phyloP scores from a whole-genome alignment of 306 rosid genomes.

The Rosa persica region DNA sequence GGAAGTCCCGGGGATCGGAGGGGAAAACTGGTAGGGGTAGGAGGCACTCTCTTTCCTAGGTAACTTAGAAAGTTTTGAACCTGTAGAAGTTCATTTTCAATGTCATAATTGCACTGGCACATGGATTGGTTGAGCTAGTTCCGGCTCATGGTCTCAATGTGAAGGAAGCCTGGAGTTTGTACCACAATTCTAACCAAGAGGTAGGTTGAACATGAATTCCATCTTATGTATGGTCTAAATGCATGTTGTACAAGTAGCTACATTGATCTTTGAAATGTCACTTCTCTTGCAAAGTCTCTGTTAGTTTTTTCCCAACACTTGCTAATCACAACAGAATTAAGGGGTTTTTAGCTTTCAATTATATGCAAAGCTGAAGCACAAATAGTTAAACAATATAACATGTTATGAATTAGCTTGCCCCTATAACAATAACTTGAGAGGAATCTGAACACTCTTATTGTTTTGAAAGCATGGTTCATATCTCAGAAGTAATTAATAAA shows the following conservation, averaged over 20 bases:
- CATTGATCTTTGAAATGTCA: not conserved
- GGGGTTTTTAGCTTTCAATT: not conserved
- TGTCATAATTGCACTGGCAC: not conserved
- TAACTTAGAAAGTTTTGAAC: not conserved
- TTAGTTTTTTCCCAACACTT: not conserved
- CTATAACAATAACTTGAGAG: not conserved
- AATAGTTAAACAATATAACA: not conserved
- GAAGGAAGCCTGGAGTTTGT: not conserved
- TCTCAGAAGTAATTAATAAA: not conserved
- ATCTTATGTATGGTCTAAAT: constrained; percentile 3
- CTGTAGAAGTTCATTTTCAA: constrained; percentile 1
- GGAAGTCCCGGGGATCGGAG: constrained; percentile 56
- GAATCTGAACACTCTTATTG: constrained; percentile 7
- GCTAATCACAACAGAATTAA: not conserved
- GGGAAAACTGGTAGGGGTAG: constrained; percentile 75
- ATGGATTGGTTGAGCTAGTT: not conserved
- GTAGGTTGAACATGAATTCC: not conserved
- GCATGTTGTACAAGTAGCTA: not conserved
- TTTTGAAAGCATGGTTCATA: not conserved
- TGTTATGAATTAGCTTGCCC: not conserved
- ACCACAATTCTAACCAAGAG: not conserved
- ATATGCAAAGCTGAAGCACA: not conserved
- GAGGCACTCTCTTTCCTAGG: constrained; percentile 64
- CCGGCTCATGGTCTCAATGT: not conserved
- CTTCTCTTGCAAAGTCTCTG: not conserved